These are phyloP conservation scores for Solanum pimpinellifolium DNA, from an alignment of 257 asterid species.

Conservation along the genomic window DNA sequence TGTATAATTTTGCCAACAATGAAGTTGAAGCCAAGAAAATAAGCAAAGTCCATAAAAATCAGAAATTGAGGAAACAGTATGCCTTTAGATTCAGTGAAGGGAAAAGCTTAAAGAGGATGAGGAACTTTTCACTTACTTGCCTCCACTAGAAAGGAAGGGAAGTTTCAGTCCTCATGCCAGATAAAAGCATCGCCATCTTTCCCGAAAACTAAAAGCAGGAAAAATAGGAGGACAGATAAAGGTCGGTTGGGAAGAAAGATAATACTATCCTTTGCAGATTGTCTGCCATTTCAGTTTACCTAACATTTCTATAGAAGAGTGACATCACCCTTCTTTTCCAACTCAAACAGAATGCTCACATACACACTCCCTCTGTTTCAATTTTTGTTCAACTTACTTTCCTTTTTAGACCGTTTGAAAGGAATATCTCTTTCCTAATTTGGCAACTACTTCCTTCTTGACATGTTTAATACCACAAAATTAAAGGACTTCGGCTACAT, in stretches of 20 bases:
- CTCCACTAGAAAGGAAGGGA: neutral
- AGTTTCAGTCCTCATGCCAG: neutral
- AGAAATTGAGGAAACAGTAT: neutral
- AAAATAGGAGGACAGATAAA: neutral
- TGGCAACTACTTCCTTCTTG: neutral
- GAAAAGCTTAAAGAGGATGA: neutral
- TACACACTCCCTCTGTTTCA: neutral
- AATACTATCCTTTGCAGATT: neutral
- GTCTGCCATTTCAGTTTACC: neutral
- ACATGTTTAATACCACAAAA: neutral
- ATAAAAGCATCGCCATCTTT: neutral
- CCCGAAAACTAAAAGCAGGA: neutral
- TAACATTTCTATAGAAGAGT: neutral
- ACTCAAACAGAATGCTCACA: neutral
- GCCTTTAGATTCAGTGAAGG: neutral
- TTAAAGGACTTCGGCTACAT: neutral
- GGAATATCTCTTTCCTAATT: neutral
- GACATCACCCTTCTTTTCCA: neutral
- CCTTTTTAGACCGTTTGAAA: neutral
- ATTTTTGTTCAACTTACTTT: neutral
- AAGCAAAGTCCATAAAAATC: neutral
- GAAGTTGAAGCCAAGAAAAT: neutral
- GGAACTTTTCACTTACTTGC: neutral
- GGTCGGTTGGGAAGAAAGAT: neutral
- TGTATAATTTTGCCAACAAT: neutral